Evolutionary conservation across 1,139 yeast species (phyloP).

Genomic region (Blastobotrys persicus): DNA sequence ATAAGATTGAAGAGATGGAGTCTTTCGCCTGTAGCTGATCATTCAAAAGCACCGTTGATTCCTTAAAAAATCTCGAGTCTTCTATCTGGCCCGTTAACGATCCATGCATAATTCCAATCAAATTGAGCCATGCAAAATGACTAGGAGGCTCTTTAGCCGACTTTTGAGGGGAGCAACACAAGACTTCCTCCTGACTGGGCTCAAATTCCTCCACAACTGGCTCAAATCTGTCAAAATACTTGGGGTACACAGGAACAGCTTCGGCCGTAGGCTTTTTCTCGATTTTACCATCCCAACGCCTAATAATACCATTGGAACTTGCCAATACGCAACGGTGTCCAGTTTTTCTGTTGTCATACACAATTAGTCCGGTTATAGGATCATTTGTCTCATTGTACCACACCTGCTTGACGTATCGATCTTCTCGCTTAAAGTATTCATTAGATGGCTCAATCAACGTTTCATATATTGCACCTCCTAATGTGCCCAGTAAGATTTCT

Average conservation of each 20-base stretch:
- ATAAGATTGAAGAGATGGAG: conserved; percentile 41
- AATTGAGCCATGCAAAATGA: conserved; percentile 47
- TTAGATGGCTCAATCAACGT: conserved; percentile 45
- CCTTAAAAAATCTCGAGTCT: conserved; percentile 25
- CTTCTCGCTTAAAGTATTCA: conserved; percentile 44
- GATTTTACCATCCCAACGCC: conserved; percentile 41
- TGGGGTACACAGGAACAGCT: conserved; percentile 32
- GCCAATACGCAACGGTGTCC: conserved; percentile 33
- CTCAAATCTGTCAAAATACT: conserved; percentile 31
- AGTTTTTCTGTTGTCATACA: conserved; percentile 25
- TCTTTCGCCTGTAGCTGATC: conserved; percentile 41
- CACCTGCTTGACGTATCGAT: conserved; percentile 42
- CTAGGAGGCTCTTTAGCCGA: conserved; percentile 16
- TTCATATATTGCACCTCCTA: conserved; percentile 48
- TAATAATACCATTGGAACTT: conserved; percentile 42
- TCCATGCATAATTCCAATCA: conserved; percentile 47
- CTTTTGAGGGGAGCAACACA: conserved; percentile 22
- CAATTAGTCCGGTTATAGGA: conserved; percentile 40
- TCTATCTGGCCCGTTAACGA: conserved; percentile 25
- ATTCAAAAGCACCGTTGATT: conserved; percentile 43
- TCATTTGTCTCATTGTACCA: conserved; percentile 36
- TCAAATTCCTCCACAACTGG: conserved; percentile 32
- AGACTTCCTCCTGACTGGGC: conserved; percentile 18
- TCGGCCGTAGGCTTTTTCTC: conserved; percentile 27
- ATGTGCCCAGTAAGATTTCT: conserved; percentile 49